Evolutionary conservation across 2,329 filamentous ascomycete genomes (phyloP), one percentile per base, ranked within the genome.

Genomic region (Annulohypoxylon truncatum): DNA sequence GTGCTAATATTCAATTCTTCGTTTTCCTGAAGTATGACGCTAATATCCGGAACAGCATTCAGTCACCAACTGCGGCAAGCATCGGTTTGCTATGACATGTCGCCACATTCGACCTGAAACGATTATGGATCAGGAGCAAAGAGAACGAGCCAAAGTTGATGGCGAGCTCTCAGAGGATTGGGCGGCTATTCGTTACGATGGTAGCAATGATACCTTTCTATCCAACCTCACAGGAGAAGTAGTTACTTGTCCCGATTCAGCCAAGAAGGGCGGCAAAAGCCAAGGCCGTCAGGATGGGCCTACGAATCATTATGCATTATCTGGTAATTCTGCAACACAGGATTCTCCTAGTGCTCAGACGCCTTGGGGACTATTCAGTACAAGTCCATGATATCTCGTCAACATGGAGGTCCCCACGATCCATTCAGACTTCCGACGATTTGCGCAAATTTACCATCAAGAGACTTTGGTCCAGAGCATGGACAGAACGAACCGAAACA

Each of bases 41-140:
- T 79, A 55, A 78, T 58, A 29, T 35, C 6, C 46, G 1, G 5
- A 22, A 51, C 40, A 84, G 82, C 87, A 89, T 71, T 78, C 79
- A 18, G 86, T 89, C 0, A 81, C 79, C 0, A 83, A 86, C 3
- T 64, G 76, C 8, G 85, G 85, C 0, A 81, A 79, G 52, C 76
- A 87, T 42, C 79, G 87, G 2, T 89, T 87, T 74, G 87, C 87
- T 0, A 69, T 89, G 50, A 90, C 87, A 0, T 84, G 82, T 62
- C 80, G 87, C 1, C 82, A 82, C 35, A 83, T 90, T 18, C 78
- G 82, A 15, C 79, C 80, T 0, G 76, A 79, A 3, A 79, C 77
- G 31, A 79, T 87, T 54, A 71, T 70, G 0, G 61, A 69, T 0
- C 68, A 74, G 12, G 67, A 70, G 0, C 73, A 77, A 20, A 69